A percentile compares a stretch with the other conserved stretches of the same genome.
Evolutionary conservation across 2,329 filamentous ascomycete species (phyloP).

Genomic region (Fusarium protoensiforme): DNA sequence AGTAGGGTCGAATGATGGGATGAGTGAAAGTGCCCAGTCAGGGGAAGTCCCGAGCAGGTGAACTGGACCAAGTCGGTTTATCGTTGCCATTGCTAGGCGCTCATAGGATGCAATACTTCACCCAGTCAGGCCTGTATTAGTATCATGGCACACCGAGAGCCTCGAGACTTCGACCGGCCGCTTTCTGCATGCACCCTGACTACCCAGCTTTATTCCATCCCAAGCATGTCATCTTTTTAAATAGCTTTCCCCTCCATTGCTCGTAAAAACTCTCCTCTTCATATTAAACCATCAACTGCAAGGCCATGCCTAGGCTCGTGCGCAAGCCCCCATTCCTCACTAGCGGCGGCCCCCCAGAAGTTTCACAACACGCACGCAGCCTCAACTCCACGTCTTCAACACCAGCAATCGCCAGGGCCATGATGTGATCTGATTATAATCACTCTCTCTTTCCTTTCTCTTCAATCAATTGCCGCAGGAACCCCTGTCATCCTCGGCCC

Average conservation of each 20-base stretch:
- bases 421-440: background rate
- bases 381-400: constrained; percentile 27
- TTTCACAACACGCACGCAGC: constrained; percentile 16
- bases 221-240: background rate
- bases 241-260: background rate
- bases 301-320: background rate
- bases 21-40: background rate
- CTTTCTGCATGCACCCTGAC: background rate
- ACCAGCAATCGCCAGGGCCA: too few species aligned
- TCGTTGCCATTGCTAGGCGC: background rate
- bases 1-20: background rate
- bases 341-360: constrained; percentile 30
- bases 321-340: constrained; percentile 22
- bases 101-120: background rate
- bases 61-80: background rate
- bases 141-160: background rate
- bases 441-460: background rate
- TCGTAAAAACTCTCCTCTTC: background rate
- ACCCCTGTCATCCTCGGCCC: constrained; percentile 1
- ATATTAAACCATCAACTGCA: background rate
- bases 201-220: background rate
- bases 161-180: background rate
- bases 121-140: background rate
- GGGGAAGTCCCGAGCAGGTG: background rate
- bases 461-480: background rate